Evolutionary conservation across 495 filamentous ascomycete genomes (phyloP), one percentile per base, ranked within the genome.

Genomic region (Penicillium herquei): DNA sequence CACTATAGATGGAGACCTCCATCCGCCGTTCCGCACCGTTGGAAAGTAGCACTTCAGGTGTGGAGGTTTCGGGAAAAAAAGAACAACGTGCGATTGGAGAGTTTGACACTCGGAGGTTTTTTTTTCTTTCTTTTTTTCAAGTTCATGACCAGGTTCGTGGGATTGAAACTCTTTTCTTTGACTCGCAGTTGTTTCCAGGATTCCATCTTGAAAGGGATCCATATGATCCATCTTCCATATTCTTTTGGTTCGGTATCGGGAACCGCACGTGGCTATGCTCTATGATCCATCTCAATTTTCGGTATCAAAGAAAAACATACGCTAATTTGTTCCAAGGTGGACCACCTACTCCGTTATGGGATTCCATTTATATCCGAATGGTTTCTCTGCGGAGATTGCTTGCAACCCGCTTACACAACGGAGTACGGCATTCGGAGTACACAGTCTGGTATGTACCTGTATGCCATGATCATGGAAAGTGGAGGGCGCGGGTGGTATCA

Each of bases 21-120:
- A 34, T 26, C 47, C 52, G 58, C 58, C 52, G 57, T 68, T 68
- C 65, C 57, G 59, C 59, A 54, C 65, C 62, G 62, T 68, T 68
- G 65, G 65, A 57, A 60, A 54, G 6, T n/a, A n/a, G n/a, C n/a
- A n/a, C n/a, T n/a, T n/a, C 13, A 16, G 33, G 35, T 43, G 53
- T 51, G 57, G 49, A 57, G 53, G 51, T 45, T 55, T 59, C 34
- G 34, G 52, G 49, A 50, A 42, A 48, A n/a, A 42, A 39, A 33
- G 43, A 17, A 44, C 46, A 41, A 12, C 11, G 18, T 42, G 50
- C 39, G 50, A 39, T 51, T 55, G 45, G 49, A 47, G 21, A 26
- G 21, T 26, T n/a, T 26, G 21, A 26, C 21, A 46, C 35, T 21
- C 50, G 49, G 31, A 48, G 49, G n/a, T 30, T 33, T 50, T n/a